phyloP scores from a whole-genome alignment of 164 flowering plant genomes.

The Hamamelis virginiana region DNA sequence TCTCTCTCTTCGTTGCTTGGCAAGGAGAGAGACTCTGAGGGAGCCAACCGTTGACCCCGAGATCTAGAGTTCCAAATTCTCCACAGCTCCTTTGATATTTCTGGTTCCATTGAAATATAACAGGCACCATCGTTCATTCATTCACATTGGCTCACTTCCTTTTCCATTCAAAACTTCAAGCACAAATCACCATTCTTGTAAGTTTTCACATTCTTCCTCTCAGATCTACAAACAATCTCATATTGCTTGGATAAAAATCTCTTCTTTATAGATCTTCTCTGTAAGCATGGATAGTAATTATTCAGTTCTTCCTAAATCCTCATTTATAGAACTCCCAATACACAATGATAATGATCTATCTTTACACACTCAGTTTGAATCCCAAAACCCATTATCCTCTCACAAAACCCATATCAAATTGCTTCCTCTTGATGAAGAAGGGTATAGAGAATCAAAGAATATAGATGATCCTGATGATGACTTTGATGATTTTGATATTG shows the following conservation, averaged over 20 bases:
- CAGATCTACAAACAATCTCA: too few relatives aligned
- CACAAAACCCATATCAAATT: constrained; percentile 17
- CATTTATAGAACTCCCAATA: constrained; percentile 48
- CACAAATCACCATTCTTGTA: too few relatives aligned
- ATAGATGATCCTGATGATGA: constrained; percentile 19
- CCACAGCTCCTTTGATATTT: too few relatives aligned
- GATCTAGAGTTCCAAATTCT: too few relatives aligned
- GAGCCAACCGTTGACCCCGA: too few relatives aligned
- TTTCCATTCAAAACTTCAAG: too few relatives aligned
- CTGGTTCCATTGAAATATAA: too few relatives aligned
- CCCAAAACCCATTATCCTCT: constrained; percentile 10
- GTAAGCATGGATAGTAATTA: constrained; percentile 58
- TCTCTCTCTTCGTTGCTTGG: not conserved
- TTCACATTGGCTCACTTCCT: too few relatives aligned
- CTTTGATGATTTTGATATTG: constrained; percentile 41
- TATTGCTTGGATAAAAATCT: too few relatives aligned
- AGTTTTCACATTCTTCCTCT: too few relatives aligned
- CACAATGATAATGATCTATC: constrained; percentile 20
- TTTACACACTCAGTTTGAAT: not conserved
- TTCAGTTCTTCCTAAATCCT: constrained; percentile 41
- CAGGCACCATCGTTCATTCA: too few relatives aligned
- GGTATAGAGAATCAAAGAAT: constrained; percentile 18
- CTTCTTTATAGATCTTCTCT: too few relatives aligned
- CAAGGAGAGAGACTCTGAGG: not conserved
- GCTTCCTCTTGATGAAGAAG: constrained; percentile 26